Base-by-base conservation (phyloP, 306 rosid species). In the Lotus japonicus region DNA sequence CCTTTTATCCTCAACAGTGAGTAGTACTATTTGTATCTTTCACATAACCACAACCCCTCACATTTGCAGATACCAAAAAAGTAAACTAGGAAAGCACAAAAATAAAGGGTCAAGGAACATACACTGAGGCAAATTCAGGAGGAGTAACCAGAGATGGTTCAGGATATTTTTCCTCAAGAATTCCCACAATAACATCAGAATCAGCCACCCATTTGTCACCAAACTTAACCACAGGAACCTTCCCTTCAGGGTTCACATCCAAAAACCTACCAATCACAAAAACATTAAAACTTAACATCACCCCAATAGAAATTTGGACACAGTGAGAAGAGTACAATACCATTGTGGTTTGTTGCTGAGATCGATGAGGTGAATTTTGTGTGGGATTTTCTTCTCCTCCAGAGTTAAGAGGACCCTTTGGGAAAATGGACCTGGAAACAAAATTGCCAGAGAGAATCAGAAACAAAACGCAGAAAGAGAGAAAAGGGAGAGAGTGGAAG, bases 201-300 rank as follows among this genome's bases (percentile, higher is more conserved):
- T 94, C 99, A 74, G 97, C 0, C 2, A 87, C 82, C 99, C 99
- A 94, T 78, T 88, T 88, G 23, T 44, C 95, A 69, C 85, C 99
- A 60, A 85, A 13, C 81, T 88, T 84, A 68, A 64, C 45, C 45
- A 82, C 95, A 0, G 99, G 99, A 33, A 94, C 99, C 78, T 88
- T 90, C 48, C 99, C 97, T 77, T 78, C 96, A 2, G 92, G 96
- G 50, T 80, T 88, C 71, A 79, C 97, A 1, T 73, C 82, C 82
- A 83, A 67, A 70, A 88, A 85, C 98, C 98, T 89, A 65, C 4
- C 44, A 64, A 64, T 19, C 58, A 72, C 17, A 42, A 28, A 18
- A 64, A 61, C 49, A 10, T 13, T 43, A 28, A 54, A 23, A 3
- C 14, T 8, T 23, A 2, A 64, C 6, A 44, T 36, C 6, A 60